Base-by-base conservation (phyloP, 2,329 filamentous ascomycete genomes). In the Sarocladiaceae sp. region DNA sequence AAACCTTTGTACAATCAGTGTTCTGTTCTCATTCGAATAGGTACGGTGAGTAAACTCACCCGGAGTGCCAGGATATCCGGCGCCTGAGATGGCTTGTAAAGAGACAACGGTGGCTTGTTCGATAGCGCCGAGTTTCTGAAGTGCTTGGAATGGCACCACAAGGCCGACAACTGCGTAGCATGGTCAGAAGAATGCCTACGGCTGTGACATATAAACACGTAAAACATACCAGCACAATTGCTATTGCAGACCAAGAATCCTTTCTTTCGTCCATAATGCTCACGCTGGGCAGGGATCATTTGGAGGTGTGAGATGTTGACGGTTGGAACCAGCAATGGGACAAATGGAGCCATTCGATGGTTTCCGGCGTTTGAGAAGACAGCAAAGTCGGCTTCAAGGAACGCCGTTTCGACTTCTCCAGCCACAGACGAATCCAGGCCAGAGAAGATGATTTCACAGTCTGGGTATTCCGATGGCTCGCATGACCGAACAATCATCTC, bases 331-430 rank as follows among this genome's bases (percentile, higher is more conserved):
- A 97, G 88, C 64, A 97, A 84, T 11, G 94, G 94, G 2, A 97
- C 91, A 47, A 93, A 77, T 18, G 91, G 90, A 67, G 96, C 86
- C 66, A 87, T 87, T 62, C 94, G 88, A 79, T 96, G 90, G 81
- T 97, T 97, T 73, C 97, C 97, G 50, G 94, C 92, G 71, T 97
- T 99, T 63, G 91, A 96, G 77, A 99, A 97, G 67, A 97, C 88
- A 63, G 90, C 84, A 50, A 97, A 83, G 64, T 96, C 86, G 55
- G 90, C 86, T 66, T 87, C 87, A 64, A 96, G 80, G 70, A 97
- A 97, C 60, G 88, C 88, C 81, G 89, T 89, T 71, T 97, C 92
- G 92, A 62, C 17, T 36, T 96, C 88, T 50, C 91, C 91, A 35
- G 94, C 94, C 52, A 97, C 87, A 72, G 96, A 90, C 57, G 90